phyloP scores from a whole-genome alignment of 1,284 basidiomycete genomes.

The Pascua guehoae region DNA sequence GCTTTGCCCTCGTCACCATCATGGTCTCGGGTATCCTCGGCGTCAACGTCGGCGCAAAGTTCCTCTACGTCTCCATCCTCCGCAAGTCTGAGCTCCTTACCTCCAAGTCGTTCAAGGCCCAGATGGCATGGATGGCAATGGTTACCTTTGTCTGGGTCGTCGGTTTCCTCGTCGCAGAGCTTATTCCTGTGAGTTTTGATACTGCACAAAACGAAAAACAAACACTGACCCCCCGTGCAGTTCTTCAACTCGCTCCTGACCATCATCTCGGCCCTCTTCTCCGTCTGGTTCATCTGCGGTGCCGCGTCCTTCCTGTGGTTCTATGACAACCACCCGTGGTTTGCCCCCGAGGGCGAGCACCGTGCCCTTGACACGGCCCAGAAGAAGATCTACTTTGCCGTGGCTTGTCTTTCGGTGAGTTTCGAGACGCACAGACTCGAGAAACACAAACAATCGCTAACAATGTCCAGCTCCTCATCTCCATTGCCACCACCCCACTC shows the following conservation, averaged over 20 bases:
- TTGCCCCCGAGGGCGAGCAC: conserved; percentile 10
- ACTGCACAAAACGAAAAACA: too few species aligned
- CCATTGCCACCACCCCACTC: conserved; percentile 37
- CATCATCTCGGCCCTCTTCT: conserved; percentile 41
- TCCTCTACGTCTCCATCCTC: conserved; percentile 35
- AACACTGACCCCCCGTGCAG: neutral
- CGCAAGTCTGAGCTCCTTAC: conserved; percentile 35
- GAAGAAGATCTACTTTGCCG: conserved; percentile 24
- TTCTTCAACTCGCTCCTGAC: conserved; percentile 47
- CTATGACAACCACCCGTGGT: conserved; percentile 29
- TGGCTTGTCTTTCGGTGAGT: neutral
- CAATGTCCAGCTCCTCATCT: conserved; percentile 22
- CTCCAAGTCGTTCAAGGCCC: conserved; percentile 28
- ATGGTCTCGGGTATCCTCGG: conserved; percentile 42
- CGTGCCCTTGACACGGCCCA: conserved; percentile 12
- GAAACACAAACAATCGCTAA: neutral
- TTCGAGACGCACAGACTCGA: too few species aligned
- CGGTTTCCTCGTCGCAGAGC: conserved; percentile 39
- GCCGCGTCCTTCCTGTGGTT: conserved; percentile 40
- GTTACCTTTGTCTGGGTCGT: conserved; percentile 37
- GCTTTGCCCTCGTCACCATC: conserved; percentile 40
- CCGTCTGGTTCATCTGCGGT: conserved; percentile 42
- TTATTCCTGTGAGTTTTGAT: conserved; percentile 23
- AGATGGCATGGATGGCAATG: conserved; percentile 35
- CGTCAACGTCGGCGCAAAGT: conserved; percentile 42